Evolutionary conservation across 495 filamentous ascomycete genomes (phyloP).

Genomic region (Penicillium silybi): DNA sequence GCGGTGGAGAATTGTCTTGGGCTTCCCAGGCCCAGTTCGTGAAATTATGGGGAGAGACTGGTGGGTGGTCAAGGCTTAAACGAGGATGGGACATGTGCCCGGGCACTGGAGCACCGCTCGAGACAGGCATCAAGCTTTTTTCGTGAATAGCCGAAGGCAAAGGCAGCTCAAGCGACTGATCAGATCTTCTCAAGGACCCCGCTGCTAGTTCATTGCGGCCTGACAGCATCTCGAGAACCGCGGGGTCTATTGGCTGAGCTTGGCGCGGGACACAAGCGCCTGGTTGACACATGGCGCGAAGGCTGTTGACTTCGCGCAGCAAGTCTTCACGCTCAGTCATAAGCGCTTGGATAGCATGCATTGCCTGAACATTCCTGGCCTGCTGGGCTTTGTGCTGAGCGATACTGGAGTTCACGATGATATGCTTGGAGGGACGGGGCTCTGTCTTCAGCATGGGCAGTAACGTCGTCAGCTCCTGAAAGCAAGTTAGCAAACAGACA

Average conservation of each 20-base stretch:
- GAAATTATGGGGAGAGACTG: not conserved
- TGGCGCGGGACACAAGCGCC: constrained; percentile 7
- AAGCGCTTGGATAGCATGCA: not conserved
- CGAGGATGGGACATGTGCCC: not conserved
- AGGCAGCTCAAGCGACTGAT: not conserved
- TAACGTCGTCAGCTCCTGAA: constrained; percentile 10
- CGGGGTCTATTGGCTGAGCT: constrained; percentile 12
- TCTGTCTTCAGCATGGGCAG: constrained; percentile 11
- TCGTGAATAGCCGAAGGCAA: not conserved
- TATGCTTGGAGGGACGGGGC: constrained; percentile 14
- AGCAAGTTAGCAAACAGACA: not conserved
- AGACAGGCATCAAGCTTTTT: not conserved
- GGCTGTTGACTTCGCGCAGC: constrained; percentile 5
- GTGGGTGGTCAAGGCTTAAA: not conserved
- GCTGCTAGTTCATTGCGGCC: not conserved
- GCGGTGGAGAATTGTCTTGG: not conserved
- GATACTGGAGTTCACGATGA: constrained; percentile 17
- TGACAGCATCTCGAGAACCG: constrained; percentile 7
- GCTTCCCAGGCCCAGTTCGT: not conserved
- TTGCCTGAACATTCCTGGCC: not conserved
- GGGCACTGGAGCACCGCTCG: not conserved
- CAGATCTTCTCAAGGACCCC: not conserved
- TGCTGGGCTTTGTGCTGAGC: constrained; percentile 13
- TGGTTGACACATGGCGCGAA: constrained; percentile 10
- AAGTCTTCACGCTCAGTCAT: constrained; percentile 12